Evolutionary conservation across 176 grass and related monocot species (phyloP), one percentile per base, ranked within the genome.

Genomic region (Otatea glauca): DNA sequence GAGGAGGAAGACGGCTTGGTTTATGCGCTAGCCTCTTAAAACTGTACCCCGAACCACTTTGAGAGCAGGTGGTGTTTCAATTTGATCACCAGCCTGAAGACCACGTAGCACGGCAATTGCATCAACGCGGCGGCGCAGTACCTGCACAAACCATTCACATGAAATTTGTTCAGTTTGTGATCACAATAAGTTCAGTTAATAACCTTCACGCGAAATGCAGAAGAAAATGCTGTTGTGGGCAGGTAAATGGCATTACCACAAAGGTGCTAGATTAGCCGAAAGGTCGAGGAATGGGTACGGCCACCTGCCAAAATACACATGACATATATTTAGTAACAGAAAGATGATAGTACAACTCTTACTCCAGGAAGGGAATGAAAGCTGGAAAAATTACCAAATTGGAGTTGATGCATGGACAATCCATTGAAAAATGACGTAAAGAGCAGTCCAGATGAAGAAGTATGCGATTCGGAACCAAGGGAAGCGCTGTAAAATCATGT

Each of bases 381-480:
- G 65, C 14, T 66, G 2, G 0, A 5, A 17, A 47, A 5, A 15
- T 54, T 92, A 97, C 95, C 95, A 94, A 13, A 60, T 88, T 72
- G 78, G 74, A 70, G 85, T 70, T 7, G 69, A 86, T 54, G 92
- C 92, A 88, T 97, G 95, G 4, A 97, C 83, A 34, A 90, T 76
- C 95, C 95, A 97, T 18, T 97, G 92, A 21, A 97, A 94, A 77
- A 97, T 83, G 18, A 97, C 91, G 24, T 93, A 97, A 1, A 65
- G 23, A 0, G 91, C 89, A 0, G 95, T 97, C 85, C 85, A 97
- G 1, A 97, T 78, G 68, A 97, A 87, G 84, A 97, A 97, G 68
- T 97, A 97, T 0, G 89, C 81, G n/a, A 97, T 85, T 0, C 95
- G 86, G 77, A 97, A 97, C 95, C 95, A 97, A 1, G 95, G 95